Conservation (phyloP, 2,329 filamentous ascomycete genomes). For the Calonectria pteridis region DNA sequence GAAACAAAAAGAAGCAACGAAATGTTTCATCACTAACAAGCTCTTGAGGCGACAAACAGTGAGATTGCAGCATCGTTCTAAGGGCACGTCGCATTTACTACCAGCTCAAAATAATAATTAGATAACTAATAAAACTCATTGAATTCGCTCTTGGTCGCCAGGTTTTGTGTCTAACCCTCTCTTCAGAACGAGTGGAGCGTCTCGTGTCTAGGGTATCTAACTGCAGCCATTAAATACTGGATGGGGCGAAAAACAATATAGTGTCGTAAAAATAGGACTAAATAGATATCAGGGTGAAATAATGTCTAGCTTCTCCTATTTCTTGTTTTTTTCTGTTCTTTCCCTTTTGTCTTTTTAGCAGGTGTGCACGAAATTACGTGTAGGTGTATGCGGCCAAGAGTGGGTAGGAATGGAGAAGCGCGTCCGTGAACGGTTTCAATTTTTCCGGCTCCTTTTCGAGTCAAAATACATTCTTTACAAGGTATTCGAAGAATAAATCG, state of each 20-base stretch:
- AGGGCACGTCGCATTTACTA: neutral
- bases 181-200: neutral
- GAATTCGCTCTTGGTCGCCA: neutral
- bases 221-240: neutral
- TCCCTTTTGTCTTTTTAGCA: neutral
- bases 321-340: too few species aligned
- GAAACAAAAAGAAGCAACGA: neutral
- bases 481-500: neutral
- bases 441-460: neutral
- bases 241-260: neutral
- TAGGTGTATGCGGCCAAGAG: neutral
- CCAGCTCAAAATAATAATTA: too few species aligned
- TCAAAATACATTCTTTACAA: neutral
- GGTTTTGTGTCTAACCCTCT: neutral
- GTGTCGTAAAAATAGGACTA: too few species aligned
- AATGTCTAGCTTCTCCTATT: too few species aligned
- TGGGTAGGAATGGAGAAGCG: neutral
- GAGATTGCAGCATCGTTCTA: neutral
- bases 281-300: too few species aligned
- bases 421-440: neutral
- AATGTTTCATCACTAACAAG: neutral
- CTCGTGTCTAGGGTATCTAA: neutral
- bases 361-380: neutral
- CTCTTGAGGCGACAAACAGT: accelerated
- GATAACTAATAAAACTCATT: neutral